Percentiles rank a stretch among this genome's conserved stretches.
These are phyloP conservation scores for Acanthamoeba lenticulata DNA, from an alignment of 208 protist species.

Conservation along the genomic window DNA sequence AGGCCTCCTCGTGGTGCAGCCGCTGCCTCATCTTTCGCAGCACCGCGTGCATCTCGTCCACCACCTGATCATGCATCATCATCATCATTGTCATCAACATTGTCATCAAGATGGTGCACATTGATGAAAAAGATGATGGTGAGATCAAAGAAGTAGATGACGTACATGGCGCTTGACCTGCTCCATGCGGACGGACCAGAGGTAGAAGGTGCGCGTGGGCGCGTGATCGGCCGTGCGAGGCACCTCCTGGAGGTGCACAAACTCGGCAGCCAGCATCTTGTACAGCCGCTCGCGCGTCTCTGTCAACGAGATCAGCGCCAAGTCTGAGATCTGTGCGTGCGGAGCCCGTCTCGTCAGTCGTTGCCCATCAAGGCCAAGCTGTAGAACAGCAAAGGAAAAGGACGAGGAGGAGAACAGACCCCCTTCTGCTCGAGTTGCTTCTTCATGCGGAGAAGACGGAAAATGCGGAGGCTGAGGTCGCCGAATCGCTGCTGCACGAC, in stretches of 20 bases:
- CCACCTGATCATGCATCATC: neutral
- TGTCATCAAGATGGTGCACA: no score
- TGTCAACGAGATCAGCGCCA: slow-evolving; percentile 1
- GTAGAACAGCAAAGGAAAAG: neutral
- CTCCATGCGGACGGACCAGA: slow-evolving; percentile 50
- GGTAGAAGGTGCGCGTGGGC: slow-evolving; percentile 59
- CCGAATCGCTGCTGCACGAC: slow-evolving; percentile 44
- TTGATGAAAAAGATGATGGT: neutral
- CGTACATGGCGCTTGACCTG: slow-evolving; percentile 19
- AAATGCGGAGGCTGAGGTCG: slow-evolving; percentile 53
- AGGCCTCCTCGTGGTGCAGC: slow-evolving; percentile 11
- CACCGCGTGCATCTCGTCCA: slow-evolving; percentile 9
- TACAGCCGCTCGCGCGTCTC: slow-evolving; percentile 31
- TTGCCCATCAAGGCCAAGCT: no score
- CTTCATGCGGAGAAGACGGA: slow-evolving; percentile 41
- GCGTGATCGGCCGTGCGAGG: slow-evolving; percentile 30
- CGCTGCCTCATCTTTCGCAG: slow-evolving; percentile 24
- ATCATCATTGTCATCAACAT: neutral
- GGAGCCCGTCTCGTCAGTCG: no score
- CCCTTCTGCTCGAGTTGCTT: slow-evolving; percentile 52
- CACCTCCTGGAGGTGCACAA: slow-evolving; percentile 66
- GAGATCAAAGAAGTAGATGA: neutral
- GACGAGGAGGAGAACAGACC: neutral
- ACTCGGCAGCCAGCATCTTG: slow-evolving; percentile 51
- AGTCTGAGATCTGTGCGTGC: slow-evolving; percentile 35